Percentiles rank a stretch among this genome's conserved stretches.
Conservation (phyloP, 2,329 filamentous ascomycete species). For the Xylogone sp. region DNA sequence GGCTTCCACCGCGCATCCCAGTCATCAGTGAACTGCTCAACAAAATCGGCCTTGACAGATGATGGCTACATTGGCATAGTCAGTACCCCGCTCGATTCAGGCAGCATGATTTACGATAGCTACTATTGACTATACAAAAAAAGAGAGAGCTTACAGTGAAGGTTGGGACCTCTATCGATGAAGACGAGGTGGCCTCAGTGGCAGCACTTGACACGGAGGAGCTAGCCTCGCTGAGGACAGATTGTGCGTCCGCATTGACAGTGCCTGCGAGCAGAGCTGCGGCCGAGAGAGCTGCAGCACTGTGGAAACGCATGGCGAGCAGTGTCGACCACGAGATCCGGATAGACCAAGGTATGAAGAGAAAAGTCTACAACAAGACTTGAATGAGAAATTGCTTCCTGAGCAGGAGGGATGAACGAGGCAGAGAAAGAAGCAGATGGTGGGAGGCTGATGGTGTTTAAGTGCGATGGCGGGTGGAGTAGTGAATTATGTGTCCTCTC, state of each 20-base stretch:
- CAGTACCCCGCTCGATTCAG: constrained; percentile 10
- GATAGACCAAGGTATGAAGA: constrained; percentile 15
- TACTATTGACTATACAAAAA: no score
- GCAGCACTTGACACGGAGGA: constrained; percentile 30
- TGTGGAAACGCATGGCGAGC: constrained; percentile 76
- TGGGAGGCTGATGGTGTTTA: constrained; percentile 6
- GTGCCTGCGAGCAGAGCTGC: constrained; percentile 69
- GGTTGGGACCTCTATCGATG: constrained; percentile 65
- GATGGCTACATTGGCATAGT: constrained; percentile 61
- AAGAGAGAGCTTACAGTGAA: constrained; percentile 71
- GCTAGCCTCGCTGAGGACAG: constrained; percentile 45
- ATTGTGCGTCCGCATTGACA: constrained; percentile 63
- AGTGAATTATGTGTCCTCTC: background rate
- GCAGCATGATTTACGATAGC: no score
- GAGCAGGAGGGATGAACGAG: constrained; percentile 18
- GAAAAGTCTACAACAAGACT: constrained; percentile 18
- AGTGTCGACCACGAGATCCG: constrained; percentile 18
- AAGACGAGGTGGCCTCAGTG: constrained; percentile 41
- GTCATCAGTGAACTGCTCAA: constrained; percentile 97
- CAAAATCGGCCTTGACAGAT: constrained; percentile 83
- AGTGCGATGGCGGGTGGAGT: background rate
- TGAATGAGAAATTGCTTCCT: constrained; percentile 19
- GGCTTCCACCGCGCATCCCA: constrained; percentile 94
- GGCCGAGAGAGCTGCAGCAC: constrained; percentile 71
- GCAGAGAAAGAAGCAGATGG: constrained; percentile 9